These are phyloP conservation scores for Termitomyces bulborhizus DNA, from an alignment of 768 basidiomycete genomes.

Conservation along the genomic window DNA sequence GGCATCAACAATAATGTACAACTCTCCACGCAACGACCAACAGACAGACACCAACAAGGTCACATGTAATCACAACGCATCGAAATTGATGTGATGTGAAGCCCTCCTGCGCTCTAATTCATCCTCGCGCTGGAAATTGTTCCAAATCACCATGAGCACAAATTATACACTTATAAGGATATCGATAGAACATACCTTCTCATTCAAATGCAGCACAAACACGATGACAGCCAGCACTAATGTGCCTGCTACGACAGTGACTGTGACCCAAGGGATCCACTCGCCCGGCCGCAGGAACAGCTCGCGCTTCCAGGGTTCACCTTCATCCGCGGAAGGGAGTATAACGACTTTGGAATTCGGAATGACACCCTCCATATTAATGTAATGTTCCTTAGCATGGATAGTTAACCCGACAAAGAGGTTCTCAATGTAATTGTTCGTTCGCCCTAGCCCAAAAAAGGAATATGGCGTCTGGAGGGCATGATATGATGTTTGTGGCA, in stretches of 20 bases:
- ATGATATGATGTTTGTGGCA: slow-evolving; percentile 91
- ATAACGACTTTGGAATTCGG: slow-evolving; percentile 98
- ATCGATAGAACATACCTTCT: slow-evolving; percentile 62
- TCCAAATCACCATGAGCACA: not conserved
- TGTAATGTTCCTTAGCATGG: slow-evolving; percentile 64
- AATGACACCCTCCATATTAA: slow-evolving; percentile 94
- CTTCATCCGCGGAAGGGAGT: slow-evolving; percentile 57
- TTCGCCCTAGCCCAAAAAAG: slow-evolving; percentile 94
- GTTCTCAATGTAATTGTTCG: slow-evolving; percentile 99
- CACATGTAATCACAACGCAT: slow-evolving; percentile 59
- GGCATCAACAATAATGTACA: slow-evolving; percentile 11
- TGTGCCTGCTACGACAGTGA: slow-evolving; percentile 74
- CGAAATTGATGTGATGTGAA: slow-evolving; percentile 97
- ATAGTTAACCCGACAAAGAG: slow-evolving; percentile 92
- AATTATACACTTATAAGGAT: slow-evolving; percentile 5
- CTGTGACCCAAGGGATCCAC: slow-evolving; percentile 98
- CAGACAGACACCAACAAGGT: not conserved
- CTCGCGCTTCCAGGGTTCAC: slow-evolving; percentile 76
- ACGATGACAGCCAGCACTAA: slow-evolving; percentile 75
- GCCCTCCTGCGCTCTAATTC: slow-evolving; percentile 83
- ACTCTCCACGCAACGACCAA: not conserved
- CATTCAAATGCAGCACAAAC: slow-evolving; percentile 81
- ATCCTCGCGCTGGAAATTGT: slow-evolving; percentile 72
- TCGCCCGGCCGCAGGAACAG: slow-evolving; percentile 90
- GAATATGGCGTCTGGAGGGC: slow-evolving; percentile 88